Evolutionary conservation across 2,329 filamentous ascomycete species (phyloP).

Genomic region (Falciphora oryzae): DNA sequence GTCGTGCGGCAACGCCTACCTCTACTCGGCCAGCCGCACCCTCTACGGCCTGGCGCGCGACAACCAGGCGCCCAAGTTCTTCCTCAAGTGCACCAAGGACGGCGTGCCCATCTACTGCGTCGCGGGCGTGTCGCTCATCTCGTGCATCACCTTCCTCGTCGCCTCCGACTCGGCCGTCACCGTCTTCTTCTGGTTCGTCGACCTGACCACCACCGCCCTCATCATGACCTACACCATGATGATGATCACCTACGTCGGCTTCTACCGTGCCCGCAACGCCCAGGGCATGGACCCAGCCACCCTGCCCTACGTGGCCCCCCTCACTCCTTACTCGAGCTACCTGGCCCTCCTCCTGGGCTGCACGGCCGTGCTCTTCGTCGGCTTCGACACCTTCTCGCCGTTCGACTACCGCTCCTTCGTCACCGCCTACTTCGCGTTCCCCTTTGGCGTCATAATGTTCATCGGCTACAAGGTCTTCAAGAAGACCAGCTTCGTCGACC

Average conservation of each 20-base stretch:
- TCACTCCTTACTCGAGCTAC: constrained; percentile 43
- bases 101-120: constrained; percentile 35
- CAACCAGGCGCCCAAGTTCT: constrained; percentile 35
- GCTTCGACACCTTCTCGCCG: constrained; percentile 47
- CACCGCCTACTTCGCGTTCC: constrained; percentile 36
- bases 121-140: constrained; percentile 20
- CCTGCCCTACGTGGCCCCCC: constrained; percentile 43
- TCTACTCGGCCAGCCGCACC: constrained; percentile 40
- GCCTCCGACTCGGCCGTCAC: constrained; percentile 25
- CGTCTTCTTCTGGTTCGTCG: constrained; percentile 28
- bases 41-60: constrained; percentile 40
- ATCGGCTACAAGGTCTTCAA: constrained; percentile 54
- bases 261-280: constrained; percentile 44
- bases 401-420: constrained; percentile 34
- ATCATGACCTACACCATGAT: constrained; percentile 37
- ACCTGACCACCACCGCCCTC: constrained; percentile 27
- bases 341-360: constrained; percentile 38
- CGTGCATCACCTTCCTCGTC: constrained; percentile 27
- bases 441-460: constrained; percentile 40
- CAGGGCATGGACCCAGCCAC: constrained; percentile 34
- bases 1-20: constrained; percentile 42
- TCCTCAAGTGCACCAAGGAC: constrained; percentile 30
- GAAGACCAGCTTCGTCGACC: constrained; percentile 42
- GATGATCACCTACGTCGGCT: constrained; percentile 35
- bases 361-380: constrained; percentile 44